Evolutionary conservation across 2,329 filamentous ascomycete genomes (phyloP).

Genomic region (Curvularia spicifera): DNA sequence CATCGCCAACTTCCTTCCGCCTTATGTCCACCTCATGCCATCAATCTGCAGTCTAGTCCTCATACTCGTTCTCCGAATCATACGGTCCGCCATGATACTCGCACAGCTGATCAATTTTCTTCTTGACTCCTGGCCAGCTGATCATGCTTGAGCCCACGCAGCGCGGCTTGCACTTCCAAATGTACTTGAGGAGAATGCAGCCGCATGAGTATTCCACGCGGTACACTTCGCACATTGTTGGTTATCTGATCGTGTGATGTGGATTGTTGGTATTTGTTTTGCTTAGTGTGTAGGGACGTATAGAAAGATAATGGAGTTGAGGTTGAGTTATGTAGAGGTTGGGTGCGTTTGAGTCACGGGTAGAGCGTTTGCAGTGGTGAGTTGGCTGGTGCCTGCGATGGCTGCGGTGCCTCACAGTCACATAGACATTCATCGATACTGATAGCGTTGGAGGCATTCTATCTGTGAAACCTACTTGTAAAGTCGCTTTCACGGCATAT

Average conservation of each 20-base stretch:
- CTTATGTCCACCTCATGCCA: not conserved
- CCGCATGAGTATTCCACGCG: conserved; percentile 3
- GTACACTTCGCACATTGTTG: conserved; percentile 3
- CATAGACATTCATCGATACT: too few species aligned
- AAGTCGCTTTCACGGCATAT: too few species aligned
- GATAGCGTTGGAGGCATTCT: too few species aligned
- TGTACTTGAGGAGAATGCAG: not conserved
- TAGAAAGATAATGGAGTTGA: not conserved
- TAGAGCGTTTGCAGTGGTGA: not conserved
- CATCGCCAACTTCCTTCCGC: too few species aligned
- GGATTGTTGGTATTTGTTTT: too few species aligned
- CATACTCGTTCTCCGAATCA: conserved; percentile 3
- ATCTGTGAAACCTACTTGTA: too few species aligned
- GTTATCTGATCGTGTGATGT: not conserved
- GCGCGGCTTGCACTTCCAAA: not conserved
- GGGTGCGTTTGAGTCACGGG: not conserved
- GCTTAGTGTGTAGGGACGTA: too few species aligned
- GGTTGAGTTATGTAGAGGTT: not conserved
- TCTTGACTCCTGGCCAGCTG: not conserved
- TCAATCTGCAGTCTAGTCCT: not conserved
- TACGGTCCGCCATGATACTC: not conserved
- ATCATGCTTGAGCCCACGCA: not conserved
- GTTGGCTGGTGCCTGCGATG: not conserved
- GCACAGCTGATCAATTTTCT: not conserved
- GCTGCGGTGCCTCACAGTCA: not conserved